Evolutionary conservation across 306 rosid species (phyloP).

Genomic region (Lagenaria siceraria): DNA sequence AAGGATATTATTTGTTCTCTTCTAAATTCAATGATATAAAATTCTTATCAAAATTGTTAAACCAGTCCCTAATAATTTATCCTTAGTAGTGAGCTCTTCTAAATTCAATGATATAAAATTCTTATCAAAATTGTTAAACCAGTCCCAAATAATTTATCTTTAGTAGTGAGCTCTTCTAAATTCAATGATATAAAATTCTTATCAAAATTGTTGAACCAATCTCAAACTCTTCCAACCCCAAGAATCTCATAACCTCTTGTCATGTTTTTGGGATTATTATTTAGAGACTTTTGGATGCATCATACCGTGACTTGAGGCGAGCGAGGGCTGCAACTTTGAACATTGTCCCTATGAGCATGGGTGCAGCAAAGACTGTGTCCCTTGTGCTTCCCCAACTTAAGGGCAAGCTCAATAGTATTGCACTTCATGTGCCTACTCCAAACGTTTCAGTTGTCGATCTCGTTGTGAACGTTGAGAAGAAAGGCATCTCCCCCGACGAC

Average conservation of each 20-base stretch:
- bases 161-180: no score
- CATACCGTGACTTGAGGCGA: slow-evolving; percentile 90
- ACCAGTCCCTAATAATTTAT: no score
- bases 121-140: no score
- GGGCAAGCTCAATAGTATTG: slow-evolving; percentile 96
- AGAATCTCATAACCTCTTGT: neutral
- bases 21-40: no score
- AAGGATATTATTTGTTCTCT: no score
- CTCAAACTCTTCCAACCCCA: no score
- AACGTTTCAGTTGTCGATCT: slow-evolving; percentile 95
- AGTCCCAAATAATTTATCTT: no score
- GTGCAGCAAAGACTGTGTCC: slow-evolving; percentile 98
- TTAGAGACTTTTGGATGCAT: slow-evolving; percentile 95
- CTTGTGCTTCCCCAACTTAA: slow-evolving; percentile 80
- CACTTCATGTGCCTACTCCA: slow-evolving; percentile 94
- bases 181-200: no score
- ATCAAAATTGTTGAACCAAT: no score
- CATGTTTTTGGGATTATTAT: slow-evolving; percentile 4
- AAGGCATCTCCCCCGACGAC: slow-evolving; percentile 79
- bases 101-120: no score
- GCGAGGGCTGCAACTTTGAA: slow-evolving; percentile 96
- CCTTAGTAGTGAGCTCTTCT: no score
- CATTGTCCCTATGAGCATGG: slow-evolving; percentile 98
- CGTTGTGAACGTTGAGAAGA: slow-evolving; percentile 77
- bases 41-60: no score